These are phyloP conservation scores for Macrophomina tecta DNA, from an alignment of 2,329 filamentous ascomycete species.

Conservation along the genomic window DNA sequence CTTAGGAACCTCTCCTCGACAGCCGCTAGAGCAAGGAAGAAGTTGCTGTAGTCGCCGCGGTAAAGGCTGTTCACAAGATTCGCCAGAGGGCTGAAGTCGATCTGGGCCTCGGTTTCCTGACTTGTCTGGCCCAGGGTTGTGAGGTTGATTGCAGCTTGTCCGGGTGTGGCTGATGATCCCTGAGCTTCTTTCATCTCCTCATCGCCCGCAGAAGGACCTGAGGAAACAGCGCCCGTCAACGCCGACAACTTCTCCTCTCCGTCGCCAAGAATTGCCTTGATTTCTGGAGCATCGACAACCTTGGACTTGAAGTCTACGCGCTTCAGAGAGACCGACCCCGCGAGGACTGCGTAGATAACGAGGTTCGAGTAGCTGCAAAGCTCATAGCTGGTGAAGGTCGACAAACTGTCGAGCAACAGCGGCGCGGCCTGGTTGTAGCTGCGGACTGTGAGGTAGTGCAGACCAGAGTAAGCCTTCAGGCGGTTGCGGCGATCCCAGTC, in stretches of 20 bases:
- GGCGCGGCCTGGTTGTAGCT: slow-evolving; percentile 90
- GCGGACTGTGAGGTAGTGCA: slow-evolving; percentile 90
- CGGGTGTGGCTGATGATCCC: slow-evolving; percentile 55
- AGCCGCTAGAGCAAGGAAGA: slow-evolving; percentile 86
- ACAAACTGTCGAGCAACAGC: slow-evolving; percentile 92
- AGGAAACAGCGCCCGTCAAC: slow-evolving; percentile 78
- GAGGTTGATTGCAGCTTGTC: slow-evolving; percentile 82
- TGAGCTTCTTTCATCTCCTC: slow-evolving; percentile 72
- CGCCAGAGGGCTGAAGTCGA: slow-evolving; percentile 89
- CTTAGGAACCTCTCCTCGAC: slow-evolving; percentile 95
- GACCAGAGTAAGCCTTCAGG: slow-evolving; percentile 96
- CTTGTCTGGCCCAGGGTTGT: slow-evolving; percentile 74
- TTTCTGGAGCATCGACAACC: slow-evolving; percentile 97
- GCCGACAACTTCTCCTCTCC: slow-evolving; percentile 87
- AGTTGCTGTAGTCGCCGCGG: slow-evolving; percentile 89
- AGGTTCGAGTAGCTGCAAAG: slow-evolving; percentile 95
- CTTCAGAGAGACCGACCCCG: slow-evolving; percentile 92
- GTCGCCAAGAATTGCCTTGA: slow-evolving; percentile 93
- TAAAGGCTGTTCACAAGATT: slow-evolving; percentile 91
- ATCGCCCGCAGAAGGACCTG: slow-evolving; percentile 77
- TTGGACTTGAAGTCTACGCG: slow-evolving; percentile 99
- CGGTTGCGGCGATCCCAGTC: slow-evolving; percentile 99
- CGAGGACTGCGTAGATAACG: slow-evolving; percentile 93
- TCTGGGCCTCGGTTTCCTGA: slow-evolving; percentile 77
- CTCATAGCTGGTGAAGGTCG: slow-evolving; percentile 98